phyloP scores from a whole-genome alignment of 148 eudicot species.

The Cornus kousa region DNA sequence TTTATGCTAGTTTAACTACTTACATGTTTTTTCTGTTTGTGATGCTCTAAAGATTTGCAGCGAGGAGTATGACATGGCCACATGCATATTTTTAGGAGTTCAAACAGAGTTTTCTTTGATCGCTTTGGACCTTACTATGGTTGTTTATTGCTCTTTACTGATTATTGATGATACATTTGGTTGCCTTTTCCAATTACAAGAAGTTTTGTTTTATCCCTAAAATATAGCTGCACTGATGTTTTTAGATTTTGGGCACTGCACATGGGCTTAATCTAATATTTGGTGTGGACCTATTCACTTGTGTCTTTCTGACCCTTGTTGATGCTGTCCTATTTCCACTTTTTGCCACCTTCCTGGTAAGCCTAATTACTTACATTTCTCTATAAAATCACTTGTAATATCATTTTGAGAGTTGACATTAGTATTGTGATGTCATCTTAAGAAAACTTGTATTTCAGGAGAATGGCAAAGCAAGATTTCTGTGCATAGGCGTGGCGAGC shows the following conservation, averaged over 20 bases:
- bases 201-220: background rate
- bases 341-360: slow-evolving; percentile 64
- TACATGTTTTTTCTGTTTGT: slow-evolving; percentile 11
- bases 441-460: slow-evolving; percentile 43
- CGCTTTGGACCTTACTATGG: slow-evolving; percentile 81
- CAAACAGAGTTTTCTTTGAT: slow-evolving; percentile 76
- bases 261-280: slow-evolving; percentile 70
- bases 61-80: slow-evolving; percentile 61
- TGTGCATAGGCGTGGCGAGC: slow-evolving; percentile 53
- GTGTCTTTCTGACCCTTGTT: slow-evolving; percentile 65
- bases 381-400: background rate
- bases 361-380: slow-evolving; percentile 15
- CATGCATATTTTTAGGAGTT: slow-evolving; percentile 71
- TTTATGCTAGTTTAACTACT: background rate
- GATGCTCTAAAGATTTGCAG: slow-evolving; percentile 62
- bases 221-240: slow-evolving; percentile 15
- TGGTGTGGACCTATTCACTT: slow-evolving; percentile 65
- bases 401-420: background rate
- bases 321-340: slow-evolving; percentile 69
- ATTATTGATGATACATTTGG: background rate
- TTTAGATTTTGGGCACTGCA: slow-evolving; percentile 86
- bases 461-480: slow-evolving; percentile 49
- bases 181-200: slow-evolving; percentile 9
- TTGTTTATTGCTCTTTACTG: slow-evolving; percentile 20
- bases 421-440: slow-evolving; percentile 6